These are phyloP conservation scores for Pichia cephalocereana DNA, from an alignment of 805 yeast species.

Conservation along the genomic window DNA sequence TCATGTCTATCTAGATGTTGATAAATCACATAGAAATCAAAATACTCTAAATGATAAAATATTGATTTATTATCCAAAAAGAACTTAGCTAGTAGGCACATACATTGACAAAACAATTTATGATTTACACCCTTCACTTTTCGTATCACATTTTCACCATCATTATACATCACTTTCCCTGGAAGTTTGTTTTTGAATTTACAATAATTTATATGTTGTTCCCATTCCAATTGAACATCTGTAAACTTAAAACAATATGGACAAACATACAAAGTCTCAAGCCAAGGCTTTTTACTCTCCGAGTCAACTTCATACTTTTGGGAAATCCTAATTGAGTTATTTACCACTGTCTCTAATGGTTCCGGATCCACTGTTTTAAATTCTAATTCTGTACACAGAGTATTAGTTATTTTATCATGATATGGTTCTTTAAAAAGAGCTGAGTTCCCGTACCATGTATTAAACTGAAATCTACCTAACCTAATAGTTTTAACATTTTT, in stretches of 20 bases:
- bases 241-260: slow-evolving; percentile 80
- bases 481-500: slow-evolving; percentile 59
- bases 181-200: slow-evolving; percentile 31
- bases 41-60: slow-evolving; percentile 67
- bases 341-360: no score
- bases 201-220: slow-evolving; percentile 43
- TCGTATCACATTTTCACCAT: slow-evolving; percentile 46
- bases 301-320: background rate
- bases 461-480: slow-evolving; percentile 59
- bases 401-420: slow-evolving; percentile 15
- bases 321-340: background rate
- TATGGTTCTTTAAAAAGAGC: slow-evolving; percentile 49
- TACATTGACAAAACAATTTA: slow-evolving; percentile 66
- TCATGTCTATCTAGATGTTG: slow-evolving; percentile 33
- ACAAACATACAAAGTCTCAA: slow-evolving; percentile 61
- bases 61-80: slow-evolving; percentile 87
- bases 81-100: slow-evolving; percentile 78
- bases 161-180: slow-evolving; percentile 65
- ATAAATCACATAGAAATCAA: slow-evolving; percentile 70
- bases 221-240: slow-evolving; percentile 33
- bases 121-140: slow-evolving; percentile 60
- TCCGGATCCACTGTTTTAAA: background rate
- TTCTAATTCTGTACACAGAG: slow-evolving; percentile 19
- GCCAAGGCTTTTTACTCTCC: slow-evolving; percentile 34
- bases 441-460: slow-evolving; percentile 84